Evolutionary conservation across 305 asterid species (phyloP).

Genomic region (Petunia hybrid): DNA sequence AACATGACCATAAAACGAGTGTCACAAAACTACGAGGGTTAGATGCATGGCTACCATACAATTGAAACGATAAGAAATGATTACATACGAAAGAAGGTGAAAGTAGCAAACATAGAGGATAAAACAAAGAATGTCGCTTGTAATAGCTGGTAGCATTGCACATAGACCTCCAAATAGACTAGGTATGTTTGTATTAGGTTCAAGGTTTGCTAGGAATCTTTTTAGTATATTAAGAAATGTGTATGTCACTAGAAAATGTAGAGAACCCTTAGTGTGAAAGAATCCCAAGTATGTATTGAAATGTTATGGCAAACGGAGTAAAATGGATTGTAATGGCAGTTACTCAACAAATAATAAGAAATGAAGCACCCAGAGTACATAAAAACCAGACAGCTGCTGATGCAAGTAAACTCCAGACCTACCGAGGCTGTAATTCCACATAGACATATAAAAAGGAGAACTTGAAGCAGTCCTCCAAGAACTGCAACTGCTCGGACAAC

Average conservation of each 20-base stretch:
- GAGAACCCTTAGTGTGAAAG: neutral
- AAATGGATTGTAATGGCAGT: neutral
- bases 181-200: neutral
- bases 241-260: neutral
- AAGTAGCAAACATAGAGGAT: too few species aligned
- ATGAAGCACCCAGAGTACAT: neutral
- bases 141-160: too few species aligned
- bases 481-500: constrained; percentile 89
- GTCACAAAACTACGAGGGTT: neutral
- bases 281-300: neutral
- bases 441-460: constrained; percentile 80
- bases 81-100: too few species aligned
- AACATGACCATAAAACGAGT: neutral
- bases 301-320: neutral
- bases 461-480: constrained; percentile 87
- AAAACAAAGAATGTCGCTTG: too few species aligned
- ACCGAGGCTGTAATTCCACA: constrained; percentile 85
- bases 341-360: neutral
- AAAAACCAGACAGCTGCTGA: constrained; percentile 29
- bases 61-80: too few species aligned
- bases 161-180: constrained; percentile 11
- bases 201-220: neutral
- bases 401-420: constrained; percentile 34
- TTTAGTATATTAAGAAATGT: neutral
- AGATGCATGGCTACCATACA: too few species aligned